Percentiles rank a stretch among this genome's conserved stretches.
These are phyloP conservation scores for Pseudogymnoascus sp. DNA, from an alignment of 2,329 filamentous ascomycete genomes.

Conservation along the genomic window DNA sequence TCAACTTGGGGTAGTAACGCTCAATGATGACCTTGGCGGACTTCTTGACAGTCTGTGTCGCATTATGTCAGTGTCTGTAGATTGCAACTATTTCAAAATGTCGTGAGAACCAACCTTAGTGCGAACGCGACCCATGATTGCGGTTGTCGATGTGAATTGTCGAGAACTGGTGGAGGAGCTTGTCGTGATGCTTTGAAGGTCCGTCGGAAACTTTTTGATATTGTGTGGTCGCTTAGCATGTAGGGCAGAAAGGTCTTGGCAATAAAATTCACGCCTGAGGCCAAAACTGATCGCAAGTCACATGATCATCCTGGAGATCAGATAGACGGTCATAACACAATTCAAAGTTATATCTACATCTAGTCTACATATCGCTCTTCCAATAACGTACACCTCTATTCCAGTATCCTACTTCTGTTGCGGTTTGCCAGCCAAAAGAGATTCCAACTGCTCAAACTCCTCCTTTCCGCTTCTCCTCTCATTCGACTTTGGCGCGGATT, in stretches of 20 bases:
- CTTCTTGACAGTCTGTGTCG: slow-evolving; percentile 60
- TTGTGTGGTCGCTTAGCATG: slow-evolving; percentile 6
- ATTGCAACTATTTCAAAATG: slow-evolving; percentile 20
- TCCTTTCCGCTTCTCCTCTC: neutral
- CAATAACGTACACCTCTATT: neutral
- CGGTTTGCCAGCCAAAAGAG: slow-evolving; percentile 1
- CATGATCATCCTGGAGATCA: neutral
- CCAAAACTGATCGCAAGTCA: neutral
- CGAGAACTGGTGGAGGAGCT: slow-evolving; percentile 13
- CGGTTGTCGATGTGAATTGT: slow-evolving; percentile 22
- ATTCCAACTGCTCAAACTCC: slow-evolving; percentile 8
- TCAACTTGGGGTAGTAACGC: slow-evolving; percentile 95
- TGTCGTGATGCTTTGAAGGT: slow-evolving; percentile 4
- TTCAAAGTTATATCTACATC: slow-evolving; percentile 8
- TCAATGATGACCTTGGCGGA: slow-evolving; percentile 99
- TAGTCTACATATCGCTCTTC: slow-evolving; percentile 3
- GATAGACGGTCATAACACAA: neutral
- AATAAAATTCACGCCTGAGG: neutral
- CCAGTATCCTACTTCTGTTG: slow-evolving; percentile 1
- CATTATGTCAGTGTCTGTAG: slow-evolving; percentile 3
- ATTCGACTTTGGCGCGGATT: neutral
- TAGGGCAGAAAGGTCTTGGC: slow-evolving; percentile 5
- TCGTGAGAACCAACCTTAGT: slow-evolving; percentile 32
- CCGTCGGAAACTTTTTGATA: neutral
- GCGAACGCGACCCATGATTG: slow-evolving; percentile 37